Evolutionary conservation across 225 moss, liverwort and hornwort species (phyloP).

Genomic region (Sphagnum contortum): DNA sequence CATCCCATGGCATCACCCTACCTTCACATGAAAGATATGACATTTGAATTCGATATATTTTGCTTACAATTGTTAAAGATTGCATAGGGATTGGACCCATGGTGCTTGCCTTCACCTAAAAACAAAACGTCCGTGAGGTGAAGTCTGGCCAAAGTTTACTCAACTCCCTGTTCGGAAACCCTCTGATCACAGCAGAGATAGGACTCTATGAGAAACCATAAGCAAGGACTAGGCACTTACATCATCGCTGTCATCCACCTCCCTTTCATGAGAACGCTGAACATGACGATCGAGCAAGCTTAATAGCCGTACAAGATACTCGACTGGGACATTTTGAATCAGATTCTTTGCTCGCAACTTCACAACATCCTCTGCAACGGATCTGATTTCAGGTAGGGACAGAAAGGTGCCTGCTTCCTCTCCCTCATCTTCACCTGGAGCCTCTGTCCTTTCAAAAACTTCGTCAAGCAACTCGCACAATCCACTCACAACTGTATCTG

Average conservation of each 20-base stretch:
- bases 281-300: constrained; percentile 83
- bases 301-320: constrained; percentile 58
- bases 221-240: constrained; percentile 20
- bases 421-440: constrained; percentile 66
- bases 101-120: too few relatives aligned
- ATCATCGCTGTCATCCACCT: constrained; percentile 76
- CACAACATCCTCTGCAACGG: constrained; percentile 56
- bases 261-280: constrained; percentile 51
- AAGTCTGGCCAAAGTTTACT: too few relatives aligned
- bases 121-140: too few relatives aligned
- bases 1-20: too few relatives aligned
- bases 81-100: too few relatives aligned
- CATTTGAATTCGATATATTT: too few relatives aligned
- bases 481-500: constrained; percentile 52
- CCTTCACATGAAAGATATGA: too few relatives aligned
- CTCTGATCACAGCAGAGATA: too few relatives aligned
- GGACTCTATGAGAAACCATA: too few relatives aligned
- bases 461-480: constrained; percentile 83
- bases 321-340: constrained; percentile 52
- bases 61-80: too few relatives aligned
- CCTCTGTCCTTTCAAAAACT: constrained; percentile 62
- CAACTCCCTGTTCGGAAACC: too few relatives aligned
- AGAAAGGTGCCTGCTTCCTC: constrained; percentile 53
- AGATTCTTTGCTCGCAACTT: constrained; percentile 67
- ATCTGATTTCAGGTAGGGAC: constrained; percentile 63